phyloP scores from a whole-genome alignment of 2,329 filamentous ascomycete genomes.

The Sporothrix pallida region DNA sequence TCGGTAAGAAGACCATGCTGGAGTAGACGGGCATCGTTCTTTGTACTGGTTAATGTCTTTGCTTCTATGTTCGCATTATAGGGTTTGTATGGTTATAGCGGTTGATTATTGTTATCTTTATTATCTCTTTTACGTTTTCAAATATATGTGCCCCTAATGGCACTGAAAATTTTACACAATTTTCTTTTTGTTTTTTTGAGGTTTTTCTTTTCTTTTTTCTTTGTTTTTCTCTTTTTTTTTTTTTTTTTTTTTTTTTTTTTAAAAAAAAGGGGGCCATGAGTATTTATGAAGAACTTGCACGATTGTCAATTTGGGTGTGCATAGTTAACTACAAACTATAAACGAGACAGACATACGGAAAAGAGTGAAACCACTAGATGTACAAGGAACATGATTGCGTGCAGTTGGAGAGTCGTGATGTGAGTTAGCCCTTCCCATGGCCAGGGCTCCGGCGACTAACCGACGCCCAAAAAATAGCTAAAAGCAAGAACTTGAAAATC shows the following conservation, averaged over 20 bases:
- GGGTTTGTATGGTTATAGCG: slow-evolving; percentile 11
- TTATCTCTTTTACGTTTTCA: not conserved
- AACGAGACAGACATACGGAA: too few relatives aligned
- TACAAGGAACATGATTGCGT: not conserved
- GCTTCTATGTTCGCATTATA: not conserved
- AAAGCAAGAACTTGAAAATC: not conserved
- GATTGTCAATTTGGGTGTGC: too few relatives aligned
- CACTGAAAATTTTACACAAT: too few relatives aligned
- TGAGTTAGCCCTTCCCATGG: not conserved
- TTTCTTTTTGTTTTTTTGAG: too few relatives aligned
- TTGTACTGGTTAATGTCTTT: not conserved
- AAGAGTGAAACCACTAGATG: too few relatives aligned
- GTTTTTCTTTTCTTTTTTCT: too few relatives aligned
- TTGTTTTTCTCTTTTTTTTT: too few relatives aligned
- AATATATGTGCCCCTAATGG: too few relatives aligned
- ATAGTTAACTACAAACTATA: too few relatives aligned
- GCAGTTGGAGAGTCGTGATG: not conserved
- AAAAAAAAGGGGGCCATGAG: too few relatives aligned
- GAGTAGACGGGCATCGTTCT: slow-evolving; percentile 55
- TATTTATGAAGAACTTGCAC: too few relatives aligned
- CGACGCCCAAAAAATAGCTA: not conserved
- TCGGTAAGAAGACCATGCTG: slow-evolving; percentile 83
- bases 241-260: too few relatives aligned
- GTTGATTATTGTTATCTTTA: not conserved
- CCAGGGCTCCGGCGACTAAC: slow-evolving; percentile 12